A percentile compares a stretch with the other conserved stretches of the same genome.
phyloP scores from a whole-genome alignment of 345 rosid species.

The Eucalyptus caleyi region DNA sequence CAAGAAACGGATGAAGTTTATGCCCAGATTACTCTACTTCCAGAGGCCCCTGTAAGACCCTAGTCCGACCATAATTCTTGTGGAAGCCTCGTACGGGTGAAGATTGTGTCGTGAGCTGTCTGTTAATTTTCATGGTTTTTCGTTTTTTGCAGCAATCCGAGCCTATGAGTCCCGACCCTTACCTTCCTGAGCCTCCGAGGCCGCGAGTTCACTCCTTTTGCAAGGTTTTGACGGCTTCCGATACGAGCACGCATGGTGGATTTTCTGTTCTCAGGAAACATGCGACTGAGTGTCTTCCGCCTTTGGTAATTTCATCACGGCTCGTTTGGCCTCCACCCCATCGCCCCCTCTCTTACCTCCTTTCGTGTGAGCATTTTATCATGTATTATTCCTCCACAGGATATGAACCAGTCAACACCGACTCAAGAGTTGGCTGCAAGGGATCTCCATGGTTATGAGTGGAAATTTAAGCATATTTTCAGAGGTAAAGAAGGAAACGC shows the following conservation, averaged over 20 bases:
- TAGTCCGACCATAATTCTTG: neutral
- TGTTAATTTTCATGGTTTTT: neutral
- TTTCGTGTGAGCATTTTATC: neutral
- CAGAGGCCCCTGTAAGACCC: conserved; percentile 48
- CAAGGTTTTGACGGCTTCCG: conserved; percentile 90
- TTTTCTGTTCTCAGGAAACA: conserved; percentile 87
- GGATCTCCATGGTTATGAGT: conserved; percentile 84
- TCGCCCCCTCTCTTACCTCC: neutral
- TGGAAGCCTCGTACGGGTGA: neutral
- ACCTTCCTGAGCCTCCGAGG: conserved; percentile 26
- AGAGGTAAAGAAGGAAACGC: conserved; percentile 36
- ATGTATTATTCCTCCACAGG: conserved; percentile 25
- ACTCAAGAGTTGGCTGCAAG: conserved; percentile 81
- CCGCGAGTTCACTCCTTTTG: conserved; percentile 57
- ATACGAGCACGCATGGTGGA: conserved; percentile 98
- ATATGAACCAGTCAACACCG: conserved; percentile 79
- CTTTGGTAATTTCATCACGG: conserved; percentile 32
- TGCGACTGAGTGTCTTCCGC: conserved; percentile 91
- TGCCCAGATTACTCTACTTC: conserved; percentile 76
- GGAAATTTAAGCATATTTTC: conserved; percentile 93
- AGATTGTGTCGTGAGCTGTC: neutral
- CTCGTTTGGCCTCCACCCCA: neutral
- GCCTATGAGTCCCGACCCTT: conserved; percentile 39
- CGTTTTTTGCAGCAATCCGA: conserved; percentile 32
- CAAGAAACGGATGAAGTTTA: conserved; percentile 93